Evolutionary conservation across 306 rosid genomes (phyloP), one percentile per base, ranked within the genome.

Genomic region (Vicia sativa): DNA sequence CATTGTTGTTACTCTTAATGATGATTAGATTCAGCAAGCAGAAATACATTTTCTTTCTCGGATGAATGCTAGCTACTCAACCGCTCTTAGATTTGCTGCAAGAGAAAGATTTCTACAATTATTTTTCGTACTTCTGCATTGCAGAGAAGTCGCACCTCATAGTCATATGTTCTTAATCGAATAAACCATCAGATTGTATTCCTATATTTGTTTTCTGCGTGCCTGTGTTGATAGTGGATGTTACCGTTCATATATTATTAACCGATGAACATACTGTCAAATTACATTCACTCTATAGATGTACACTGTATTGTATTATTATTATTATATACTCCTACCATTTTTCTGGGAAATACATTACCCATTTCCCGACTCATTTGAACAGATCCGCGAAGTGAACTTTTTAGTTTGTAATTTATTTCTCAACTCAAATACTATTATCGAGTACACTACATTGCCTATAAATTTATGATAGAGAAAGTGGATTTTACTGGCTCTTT

Each of bases 1-100:
- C 59, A 26, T 73, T 65, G 80, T 75, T 65, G 81, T 62, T 44
- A 44, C 54, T 57, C 69, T 55, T 37, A 64, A 14, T 31, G 77
- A 61, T 39, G 67, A 38, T 71, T 78, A 62, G 72, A 59, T 68
- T 75, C 72, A 12, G 23, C 41, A 2, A 39, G 67, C 73, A 65
- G 77, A 68, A 65, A 50, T 54, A 21, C 25, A 7, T 31, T 68
- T 34, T 44, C 62, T 71, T 67, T 62, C 61, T 44, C 60, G 28
- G 74, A 66, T 49, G 35, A 57, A 5, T 50, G 70, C 21, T 41
- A 7, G 38, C 61, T 49, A 14, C 59, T 65, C 62, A 44, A 77
- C 53, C 1, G 34, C 60, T 71, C 49, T 45, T 74, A 72, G 41
- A 50, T 76, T 75, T 52, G 18, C 45, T 55, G 13, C 12, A 5